Conservation (phyloP, 768 basidiomycete genomes). For the Agaricus sinodeliciosus region DNA sequence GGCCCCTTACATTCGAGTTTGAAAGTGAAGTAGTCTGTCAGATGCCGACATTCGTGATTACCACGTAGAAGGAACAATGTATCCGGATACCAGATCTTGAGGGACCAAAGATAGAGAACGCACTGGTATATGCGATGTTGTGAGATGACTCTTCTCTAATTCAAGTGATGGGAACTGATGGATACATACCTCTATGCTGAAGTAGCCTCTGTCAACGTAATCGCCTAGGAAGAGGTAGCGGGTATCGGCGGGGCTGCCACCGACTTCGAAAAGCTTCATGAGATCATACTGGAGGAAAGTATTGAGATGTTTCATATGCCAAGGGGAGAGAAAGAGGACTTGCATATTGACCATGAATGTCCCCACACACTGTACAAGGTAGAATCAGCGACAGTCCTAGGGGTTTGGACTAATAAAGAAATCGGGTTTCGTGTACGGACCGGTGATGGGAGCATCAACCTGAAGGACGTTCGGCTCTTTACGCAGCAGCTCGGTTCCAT, state of each 20-base stretch:
- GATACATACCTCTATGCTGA: conserved; percentile 75
- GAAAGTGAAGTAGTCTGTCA: conserved; percentile 99
- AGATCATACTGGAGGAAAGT: conserved; percentile 63
- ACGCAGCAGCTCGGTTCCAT: conserved; percentile 77
- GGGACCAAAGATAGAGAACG: conserved; percentile 93
- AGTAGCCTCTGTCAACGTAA: conserved; percentile 91
- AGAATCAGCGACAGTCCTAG: neutral
- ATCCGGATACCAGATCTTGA: conserved; percentile 99
- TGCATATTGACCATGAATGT: conserved; percentile 99
- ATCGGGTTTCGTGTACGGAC: conserved; percentile 35
- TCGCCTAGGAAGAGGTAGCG: conserved; percentile 90
- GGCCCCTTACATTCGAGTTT: conserved; percentile 85
- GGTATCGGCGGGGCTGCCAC: conserved; percentile 90
- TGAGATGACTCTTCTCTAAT: neutral
- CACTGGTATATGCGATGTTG: conserved; percentile 49
- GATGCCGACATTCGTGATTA: conserved; percentile 97
- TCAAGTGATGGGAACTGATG: neutral
- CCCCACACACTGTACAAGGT: conserved; percentile 75
- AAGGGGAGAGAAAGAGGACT: conserved; percentile 23
- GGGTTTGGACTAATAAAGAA: neutral
- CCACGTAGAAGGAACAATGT: conserved; percentile 95
- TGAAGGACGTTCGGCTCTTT: conserved; percentile 85
- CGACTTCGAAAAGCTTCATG: conserved; percentile 94
- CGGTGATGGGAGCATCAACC: conserved; percentile 97
- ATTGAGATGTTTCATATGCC: conserved; percentile 5